A percentile compares a stretch with the other conserved stretches of the same genome.
These are phyloP conservation scores for Ganoderma resinaceum DNA, from an alignment of 1,284 basidiomycete genomes.

Conservation along the genomic window DNA sequence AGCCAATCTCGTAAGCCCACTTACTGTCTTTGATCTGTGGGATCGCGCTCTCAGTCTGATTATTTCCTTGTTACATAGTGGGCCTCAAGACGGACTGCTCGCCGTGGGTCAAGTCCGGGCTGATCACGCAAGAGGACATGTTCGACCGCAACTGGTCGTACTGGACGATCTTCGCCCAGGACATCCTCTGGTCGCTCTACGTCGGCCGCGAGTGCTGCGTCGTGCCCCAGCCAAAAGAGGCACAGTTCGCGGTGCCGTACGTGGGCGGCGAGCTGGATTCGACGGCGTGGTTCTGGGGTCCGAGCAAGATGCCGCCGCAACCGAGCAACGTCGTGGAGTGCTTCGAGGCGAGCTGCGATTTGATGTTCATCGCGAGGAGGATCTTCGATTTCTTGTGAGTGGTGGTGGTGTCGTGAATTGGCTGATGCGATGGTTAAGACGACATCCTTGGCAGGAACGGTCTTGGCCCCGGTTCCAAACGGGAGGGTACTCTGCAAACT, in stretches of 20 bases:
- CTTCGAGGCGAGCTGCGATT: slow-evolving; percentile 59
- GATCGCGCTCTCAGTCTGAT: neutral
- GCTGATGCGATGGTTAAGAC: neutral
- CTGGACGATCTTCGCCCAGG: slow-evolving; percentile 61
- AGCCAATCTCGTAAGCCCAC: slow-evolving; percentile 46
- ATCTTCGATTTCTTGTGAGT: slow-evolving; percentile 70
- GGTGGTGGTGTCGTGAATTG: neutral
- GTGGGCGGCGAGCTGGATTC: slow-evolving; percentile 54
- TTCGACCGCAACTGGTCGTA: slow-evolving; percentile 63
- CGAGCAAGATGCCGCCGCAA: slow-evolving; percentile 48
- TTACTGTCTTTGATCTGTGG: neutral
- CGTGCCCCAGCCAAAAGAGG: slow-evolving; percentile 43
- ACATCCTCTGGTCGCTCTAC: slow-evolving; percentile 66
- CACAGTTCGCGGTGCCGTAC: slow-evolving; percentile 51
- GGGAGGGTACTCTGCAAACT: slow-evolving; percentile 50
- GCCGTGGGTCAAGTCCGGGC: slow-evolving; percentile 58
- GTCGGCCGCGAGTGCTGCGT: slow-evolving; percentile 64
- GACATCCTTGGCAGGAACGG: slow-evolving; percentile 46
- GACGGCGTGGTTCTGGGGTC: slow-evolving; percentile 50
- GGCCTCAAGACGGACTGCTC: slow-evolving; percentile 65
- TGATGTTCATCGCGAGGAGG: slow-evolving; percentile 59
- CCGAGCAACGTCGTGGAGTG: slow-evolving; percentile 57
- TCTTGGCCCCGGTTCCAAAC: slow-evolving; percentile 45
- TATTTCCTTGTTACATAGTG: slow-evolving; percentile 42
- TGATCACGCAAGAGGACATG: slow-evolving; percentile 56